Evolutionary conservation across 495 filamentous ascomycete genomes (phyloP).

Genomic region (Geopyxis carbonaria): DNA sequence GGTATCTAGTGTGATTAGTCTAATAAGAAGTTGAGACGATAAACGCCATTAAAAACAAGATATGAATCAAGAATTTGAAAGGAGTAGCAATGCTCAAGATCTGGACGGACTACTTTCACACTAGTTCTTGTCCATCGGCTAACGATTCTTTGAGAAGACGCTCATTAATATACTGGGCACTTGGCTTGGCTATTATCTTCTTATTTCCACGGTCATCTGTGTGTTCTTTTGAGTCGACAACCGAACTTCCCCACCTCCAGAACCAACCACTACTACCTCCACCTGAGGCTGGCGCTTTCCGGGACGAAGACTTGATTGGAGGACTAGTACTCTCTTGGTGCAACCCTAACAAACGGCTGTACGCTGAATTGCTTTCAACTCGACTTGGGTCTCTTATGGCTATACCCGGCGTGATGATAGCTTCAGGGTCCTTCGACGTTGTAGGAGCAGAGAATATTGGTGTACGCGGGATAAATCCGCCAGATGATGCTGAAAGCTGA

Average conservation of each 20-base stretch:
- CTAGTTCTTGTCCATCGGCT: constrained; percentile 14
- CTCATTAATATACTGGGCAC: constrained; percentile 13
- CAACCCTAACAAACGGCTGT: constrained; percentile 15
- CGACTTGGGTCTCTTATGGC: constrained; percentile 9
- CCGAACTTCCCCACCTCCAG: constrained; percentile 14
- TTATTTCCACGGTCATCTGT: constrained; percentile 3
- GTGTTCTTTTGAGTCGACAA: no score
- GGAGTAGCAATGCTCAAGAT: no score
- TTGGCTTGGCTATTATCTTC: constrained; percentile 4
- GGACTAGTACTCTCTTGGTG: constrained; percentile 8
- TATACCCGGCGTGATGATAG: constrained; percentile 13
- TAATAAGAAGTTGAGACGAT: no score
- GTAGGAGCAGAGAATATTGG: constrained; percentile 1
- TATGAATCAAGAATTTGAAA: no score
- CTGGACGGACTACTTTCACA: constrained; percentile 9
- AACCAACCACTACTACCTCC: constrained; percentile 12
- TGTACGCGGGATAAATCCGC: background rate
- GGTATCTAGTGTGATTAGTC: no score
- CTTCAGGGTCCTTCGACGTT: constrained; percentile 12
- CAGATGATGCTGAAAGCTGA: background rate
- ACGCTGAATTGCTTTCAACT: constrained; percentile 10
- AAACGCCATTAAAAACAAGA: no score
- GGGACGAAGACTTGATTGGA: background rate
- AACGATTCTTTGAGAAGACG: constrained; percentile 18
- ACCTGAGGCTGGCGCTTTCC: constrained; percentile 2